Percentiles rank a stretch among this genome's conserved stretches.
These are phyloP conservation scores for Monilinia aucupariae DNA, from an alignment of 2,329 filamentous ascomycete species.

Conservation along the genomic window DNA sequence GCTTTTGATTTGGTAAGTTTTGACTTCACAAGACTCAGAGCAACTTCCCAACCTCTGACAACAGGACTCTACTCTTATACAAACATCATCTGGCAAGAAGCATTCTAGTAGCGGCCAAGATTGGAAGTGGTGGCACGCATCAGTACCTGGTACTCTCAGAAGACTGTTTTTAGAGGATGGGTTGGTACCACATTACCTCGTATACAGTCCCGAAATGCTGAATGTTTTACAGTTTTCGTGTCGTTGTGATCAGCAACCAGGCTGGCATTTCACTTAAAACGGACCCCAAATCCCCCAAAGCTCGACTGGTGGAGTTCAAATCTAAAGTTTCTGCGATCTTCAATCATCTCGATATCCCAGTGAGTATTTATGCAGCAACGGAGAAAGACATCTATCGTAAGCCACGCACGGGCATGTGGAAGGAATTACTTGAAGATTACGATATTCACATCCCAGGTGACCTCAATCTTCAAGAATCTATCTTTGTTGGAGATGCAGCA, in stretches of 20 bases:
- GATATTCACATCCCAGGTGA: conserved; percentile 40
- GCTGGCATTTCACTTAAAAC: conserved; percentile 71
- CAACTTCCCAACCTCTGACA: not conserved
- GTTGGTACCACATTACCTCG: conserved; percentile 38
- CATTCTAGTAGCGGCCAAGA: conserved; percentile 67
- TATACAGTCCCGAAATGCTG: conserved; percentile 7
- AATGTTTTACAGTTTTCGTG: conserved; percentile 51
- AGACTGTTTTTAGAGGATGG: conserved; percentile 63
- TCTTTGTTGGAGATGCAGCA: conserved; percentile 88
- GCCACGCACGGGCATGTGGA: conserved; percentile 86
- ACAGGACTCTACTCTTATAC: conserved; percentile 83
- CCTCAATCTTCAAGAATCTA: conserved; percentile 64
- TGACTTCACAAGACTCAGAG: not conserved
- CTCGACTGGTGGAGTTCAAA: conserved; percentile 73
- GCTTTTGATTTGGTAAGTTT: conserved; percentile 60
- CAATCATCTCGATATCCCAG: conserved; percentile 65
- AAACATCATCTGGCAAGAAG: conserved; percentile 71
- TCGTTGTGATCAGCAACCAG: conserved; percentile 86
- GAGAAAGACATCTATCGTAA: conserved; percentile 78
- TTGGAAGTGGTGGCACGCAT: conserved; percentile 89
- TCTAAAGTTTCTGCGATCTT: conserved; percentile 68
- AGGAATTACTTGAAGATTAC: conserved; percentile 51
- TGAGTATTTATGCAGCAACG: conserved; percentile 81
- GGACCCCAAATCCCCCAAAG: conserved; percentile 64
- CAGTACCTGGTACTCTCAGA: conserved; percentile 62